These are phyloP conservation scores for Cystofilobasidium capitatum DNA, from an alignment of 768 basidiomycete genomes.

Conservation along the genomic window DNA sequence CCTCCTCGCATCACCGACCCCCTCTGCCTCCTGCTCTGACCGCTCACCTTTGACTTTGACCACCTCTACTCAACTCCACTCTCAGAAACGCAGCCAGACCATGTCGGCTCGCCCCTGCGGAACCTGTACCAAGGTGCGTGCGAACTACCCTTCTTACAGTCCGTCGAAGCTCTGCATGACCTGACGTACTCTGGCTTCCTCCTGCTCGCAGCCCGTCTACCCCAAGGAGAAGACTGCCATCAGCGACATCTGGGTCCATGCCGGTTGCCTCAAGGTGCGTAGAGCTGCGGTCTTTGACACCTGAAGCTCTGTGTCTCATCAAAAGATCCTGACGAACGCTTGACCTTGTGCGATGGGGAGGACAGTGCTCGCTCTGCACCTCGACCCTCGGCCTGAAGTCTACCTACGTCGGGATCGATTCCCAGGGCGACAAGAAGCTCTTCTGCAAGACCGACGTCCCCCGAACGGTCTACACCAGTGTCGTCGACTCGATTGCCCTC, in stretches of 20 bases:
- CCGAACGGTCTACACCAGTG: slow-evolving; percentile 6
- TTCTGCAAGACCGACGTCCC: slow-evolving; percentile 19
- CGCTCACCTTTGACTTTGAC: too few relatives aligned
- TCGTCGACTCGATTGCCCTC: slow-evolving; percentile 20
- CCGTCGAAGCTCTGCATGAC: background rate
- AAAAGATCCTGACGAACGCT: background rate
- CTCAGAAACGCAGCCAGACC: too few relatives aligned
- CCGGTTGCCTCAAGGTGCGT: slow-evolving; percentile 13
- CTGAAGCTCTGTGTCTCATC: background rate
- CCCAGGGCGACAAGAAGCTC: slow-evolving; percentile 14
- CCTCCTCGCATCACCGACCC: too few relatives aligned
- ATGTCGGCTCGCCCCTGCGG: slow-evolving; percentile 13
- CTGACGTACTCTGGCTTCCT: background rate
- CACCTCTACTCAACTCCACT: too few relatives aligned
- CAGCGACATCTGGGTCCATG: slow-evolving; percentile 12
- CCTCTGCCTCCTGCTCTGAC: too few relatives aligned
- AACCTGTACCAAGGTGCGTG: slow-evolving; percentile 7
- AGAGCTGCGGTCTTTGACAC: background rate
- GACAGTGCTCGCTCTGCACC: slow-evolving; percentile 13
- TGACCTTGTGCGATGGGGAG: background rate
- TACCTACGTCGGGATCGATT: slow-evolving; percentile 1
- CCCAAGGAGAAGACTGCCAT: slow-evolving; percentile 22
- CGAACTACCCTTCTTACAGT: background rate
- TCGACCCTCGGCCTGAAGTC: slow-evolving; percentile 17
- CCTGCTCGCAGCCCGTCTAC: slow-evolving; percentile 18